Evolutionary conservation across 495 filamentous ascomycete genomes (phyloP), one percentile per base, ranked within the genome.

Genomic region (Rhizodiscina lignyota): DNA sequence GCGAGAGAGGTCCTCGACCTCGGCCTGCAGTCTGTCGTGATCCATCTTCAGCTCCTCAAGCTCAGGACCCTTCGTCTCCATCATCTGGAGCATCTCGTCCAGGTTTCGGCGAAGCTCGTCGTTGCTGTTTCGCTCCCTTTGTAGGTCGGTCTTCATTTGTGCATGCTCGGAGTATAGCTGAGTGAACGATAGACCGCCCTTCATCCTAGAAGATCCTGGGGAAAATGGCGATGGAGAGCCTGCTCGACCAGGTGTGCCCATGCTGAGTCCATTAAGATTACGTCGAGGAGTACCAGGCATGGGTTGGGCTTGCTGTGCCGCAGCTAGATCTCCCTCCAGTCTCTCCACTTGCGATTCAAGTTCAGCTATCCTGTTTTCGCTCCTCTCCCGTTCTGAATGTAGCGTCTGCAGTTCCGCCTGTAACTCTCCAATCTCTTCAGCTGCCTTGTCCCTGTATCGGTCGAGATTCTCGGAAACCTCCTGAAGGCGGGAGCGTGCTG

Each of bases 381-480:
- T 69, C 29, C 70, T 67, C 30, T 75, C 64, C 37, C 75, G 77
- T 37, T 83, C 79, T 10, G 67, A 54, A 41, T 77, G 77, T 42
- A 89, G 83, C 0, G 79, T 79, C 47, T 94, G 83, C 13, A 81
- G 59, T 51, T 89, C 83, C 28, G 83, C 76, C 32, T 74, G 74
- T 19, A 87, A 59, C 30, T 72, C 67, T 10, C 82, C 78, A 34
- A 94, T 66, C 45, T 91, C 81, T 22, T 80, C 76, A 15, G 82
- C 79, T 4, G 77, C 74, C 45, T 84, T 77, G 27, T 91, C 80
- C 50, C 77, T 80, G 11, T 76, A 70, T 37, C 80, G 72, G 35
- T 93, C 82, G 26, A 93, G 51, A 8, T 73, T 57, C 4, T 72
- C 58, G 46, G 91, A 77, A 28, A 93, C 74, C 36, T 94, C 84